Conservation (phyloP, 2,329 filamentous ascomycete genomes). For the Talaromyces sp. region DNA sequence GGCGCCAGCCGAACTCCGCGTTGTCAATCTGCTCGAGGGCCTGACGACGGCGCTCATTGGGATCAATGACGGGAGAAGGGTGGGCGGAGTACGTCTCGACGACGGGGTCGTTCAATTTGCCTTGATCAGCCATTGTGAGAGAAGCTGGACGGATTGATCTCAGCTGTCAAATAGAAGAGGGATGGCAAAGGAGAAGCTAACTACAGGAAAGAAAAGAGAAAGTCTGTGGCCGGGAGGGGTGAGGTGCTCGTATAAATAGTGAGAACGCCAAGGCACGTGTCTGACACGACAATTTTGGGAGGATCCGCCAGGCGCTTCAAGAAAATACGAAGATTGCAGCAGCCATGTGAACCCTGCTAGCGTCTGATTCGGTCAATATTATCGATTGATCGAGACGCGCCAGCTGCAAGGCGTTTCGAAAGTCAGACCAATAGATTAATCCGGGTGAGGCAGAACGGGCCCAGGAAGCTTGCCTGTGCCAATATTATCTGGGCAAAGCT, state of each 20-base stretch:
- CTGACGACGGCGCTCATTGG: slow-evolving; percentile 74
- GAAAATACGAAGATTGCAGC: background rate
- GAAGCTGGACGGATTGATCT: background rate
- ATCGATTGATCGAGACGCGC: background rate
- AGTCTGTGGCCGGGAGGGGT: background rate
- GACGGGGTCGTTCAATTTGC: slow-evolving; percentile 7
- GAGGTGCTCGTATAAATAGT: background rate
- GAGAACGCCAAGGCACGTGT: background rate
- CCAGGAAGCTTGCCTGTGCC: slow-evolving; percentile 5
- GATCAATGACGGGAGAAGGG: slow-evolving; percentile 48
- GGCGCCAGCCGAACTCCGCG: slow-evolving; percentile 81
- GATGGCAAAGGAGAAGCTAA: background rate
- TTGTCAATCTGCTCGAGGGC: slow-evolving; percentile 80
- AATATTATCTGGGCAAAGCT: background rate
- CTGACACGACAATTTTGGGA: background rate
- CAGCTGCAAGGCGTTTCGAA: slow-evolving; percentile 5
- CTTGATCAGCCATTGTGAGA: slow-evolving; percentile 14
- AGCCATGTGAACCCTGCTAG: slow-evolving; percentile 1
- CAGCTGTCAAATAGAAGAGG: background rate
- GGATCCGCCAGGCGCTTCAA: background rate
- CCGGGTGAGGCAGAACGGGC: background rate
- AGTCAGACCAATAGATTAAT: background rate
- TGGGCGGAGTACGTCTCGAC: slow-evolving; percentile 13
- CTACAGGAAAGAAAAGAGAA: background rate
- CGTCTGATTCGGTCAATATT: background rate